Evolutionary conservation across 768 basidiomycete genomes (phyloP), one percentile per base, ranked within the genome.

Genomic region (Cystofilobasidium bisporidii): DNA sequence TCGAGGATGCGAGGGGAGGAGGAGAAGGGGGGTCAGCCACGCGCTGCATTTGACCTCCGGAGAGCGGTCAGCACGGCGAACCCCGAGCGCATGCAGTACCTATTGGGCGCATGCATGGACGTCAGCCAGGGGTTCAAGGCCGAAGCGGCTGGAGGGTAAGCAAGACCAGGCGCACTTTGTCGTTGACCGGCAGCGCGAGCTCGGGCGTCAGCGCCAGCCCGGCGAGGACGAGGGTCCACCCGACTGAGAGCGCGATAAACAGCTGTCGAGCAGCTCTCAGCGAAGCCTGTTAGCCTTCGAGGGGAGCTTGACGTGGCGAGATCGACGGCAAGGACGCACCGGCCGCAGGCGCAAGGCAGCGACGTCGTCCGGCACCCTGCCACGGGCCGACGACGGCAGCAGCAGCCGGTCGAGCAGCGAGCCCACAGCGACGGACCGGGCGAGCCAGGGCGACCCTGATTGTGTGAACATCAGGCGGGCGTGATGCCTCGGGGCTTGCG

Each of bases 121-220:
- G n/a, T n/a, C n/a, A n/a, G n/a, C n/a, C n/a, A n/a, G n/a, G n/a
- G n/a, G n/a, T n/a, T n/a, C n/a, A n/a, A n/a, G n/a, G n/a, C n/a
- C n/a, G n/a, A n/a, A n/a, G n/a, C n/a, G n/a, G n/a, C n/a, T n/a
- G n/a, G n/a, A n/a, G n/a, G n/a, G n/a, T n/a, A n/a, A n/a, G n/a
- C n/a, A n/a, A n/a, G n/a, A n/a, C n/a, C n/a, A n/a, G n/a, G n/a
- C 36, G 50, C 50, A 53, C 50, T 30, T 56, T 56, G 53, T 56
- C 53, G 30, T 56, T 56, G 28, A 56, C 53, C 30, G 53, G 53
- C 8, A 56, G 26, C 18, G n/a, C 12, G 15, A 56, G 53, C 26
- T 56, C 12, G 28, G 53, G 22, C 15, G 15, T 56, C 53, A 56
- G n/a, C 53, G 53, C 53, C 14, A 56, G 53, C 2, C 18, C 28